Base-by-base conservation (phyloP, 1,284 basidiomycete genomes). In the Rhodotorula sp. region DNA sequence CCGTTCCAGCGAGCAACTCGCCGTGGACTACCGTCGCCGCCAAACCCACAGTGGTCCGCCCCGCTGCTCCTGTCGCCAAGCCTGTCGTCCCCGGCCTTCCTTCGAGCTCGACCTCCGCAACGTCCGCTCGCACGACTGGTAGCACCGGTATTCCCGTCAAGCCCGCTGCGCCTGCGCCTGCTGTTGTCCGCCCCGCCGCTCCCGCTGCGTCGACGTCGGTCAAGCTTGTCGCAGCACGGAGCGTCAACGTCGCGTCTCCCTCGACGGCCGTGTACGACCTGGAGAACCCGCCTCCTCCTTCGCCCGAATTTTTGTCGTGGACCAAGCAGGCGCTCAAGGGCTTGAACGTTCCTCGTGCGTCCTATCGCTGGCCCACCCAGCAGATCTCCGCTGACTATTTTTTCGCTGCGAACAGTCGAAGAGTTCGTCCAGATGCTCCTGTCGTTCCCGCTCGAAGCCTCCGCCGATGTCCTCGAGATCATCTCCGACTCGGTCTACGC, bases 221-320 rank as follows among this genome's bases (percentile, higher is more conserved):
- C 48, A 53, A 49, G 7, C 53, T 54, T 27, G 27, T 58, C 15
- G 68, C 85, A 84, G 64, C 66, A 32, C 59, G 71, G 30, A 62
- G 62, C 34, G 63, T 64, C 48, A 48, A 39, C 6, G 57, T 70
- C 32, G 20, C 51, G 4, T 36, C 60, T 47, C 30, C 68, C 30
- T 75, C 47, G 67, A 75, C 27, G 70, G 73, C 57, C 70, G 79
- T 79, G 59, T 79, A 83, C 51, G 78, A 82, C n/a, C 79, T 83
- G 36, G 74, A 79, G 46, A 76, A 76, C 51, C 67, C 76, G 56
- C 66, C 77, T 49, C 68, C 76, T 24, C 76, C 77, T 17, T 92
- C 91, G 4, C 78, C 84, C 62, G 95, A 99, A 67, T 98, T 99
- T 82, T 82, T 98, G 77, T 89, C 88, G 77, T 98, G 96, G 93